phyloP scores from a whole-genome alignment of 164 flowering plant genomes.

The Sextonia rubra region DNA sequence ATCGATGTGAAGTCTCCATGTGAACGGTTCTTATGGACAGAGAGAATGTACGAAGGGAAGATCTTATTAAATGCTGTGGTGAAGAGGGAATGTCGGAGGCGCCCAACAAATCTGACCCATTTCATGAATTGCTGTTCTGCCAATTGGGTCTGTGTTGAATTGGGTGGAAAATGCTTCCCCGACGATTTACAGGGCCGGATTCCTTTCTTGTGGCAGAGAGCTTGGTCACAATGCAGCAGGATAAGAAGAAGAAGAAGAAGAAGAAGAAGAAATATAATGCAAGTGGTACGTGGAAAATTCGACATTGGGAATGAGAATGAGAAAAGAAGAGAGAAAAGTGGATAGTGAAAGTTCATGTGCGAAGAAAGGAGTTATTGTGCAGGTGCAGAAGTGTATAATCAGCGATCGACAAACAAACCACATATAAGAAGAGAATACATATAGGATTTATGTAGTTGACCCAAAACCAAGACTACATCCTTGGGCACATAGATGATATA shows the following conservation, averaged over 20 bases:
- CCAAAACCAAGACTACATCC: too few species aligned
- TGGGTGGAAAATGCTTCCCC: slow-evolving; percentile 22
- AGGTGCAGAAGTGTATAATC: too few species aligned
- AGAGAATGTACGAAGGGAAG: slow-evolving; percentile 68
- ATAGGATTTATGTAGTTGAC: too few species aligned
- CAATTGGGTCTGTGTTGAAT: slow-evolving; percentile 43
- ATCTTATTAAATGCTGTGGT: slow-evolving; percentile 67
- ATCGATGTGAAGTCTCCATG: slow-evolving; percentile 76
- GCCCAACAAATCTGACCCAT: slow-evolving; percentile 86
- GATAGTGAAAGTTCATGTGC: neutral
- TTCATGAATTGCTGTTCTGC: slow-evolving; percentile 82
- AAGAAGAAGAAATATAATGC: slow-evolving; percentile 28
- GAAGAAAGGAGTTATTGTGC: too few species aligned
- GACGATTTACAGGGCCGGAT: slow-evolving; percentile 27
- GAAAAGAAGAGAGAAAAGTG: slow-evolving; percentile 15
- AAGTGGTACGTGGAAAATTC: slow-evolving; percentile 16
- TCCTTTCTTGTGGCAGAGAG: slow-evolving; percentile 45
- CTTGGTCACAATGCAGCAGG: slow-evolving; percentile 17
- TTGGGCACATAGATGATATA: too few species aligned
- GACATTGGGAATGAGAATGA: slow-evolving; percentile 21
- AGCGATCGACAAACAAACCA: too few species aligned
- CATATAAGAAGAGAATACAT: too few species aligned
- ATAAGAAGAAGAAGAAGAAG: slow-evolving; percentile 32
- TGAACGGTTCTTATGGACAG: slow-evolving; percentile 54
- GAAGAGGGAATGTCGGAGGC: slow-evolving; percentile 67